Evolutionary conservation across 192 early-diverging fungal genomes (phyloP).

Genomic region (Cetraspora pellucida): DNA sequence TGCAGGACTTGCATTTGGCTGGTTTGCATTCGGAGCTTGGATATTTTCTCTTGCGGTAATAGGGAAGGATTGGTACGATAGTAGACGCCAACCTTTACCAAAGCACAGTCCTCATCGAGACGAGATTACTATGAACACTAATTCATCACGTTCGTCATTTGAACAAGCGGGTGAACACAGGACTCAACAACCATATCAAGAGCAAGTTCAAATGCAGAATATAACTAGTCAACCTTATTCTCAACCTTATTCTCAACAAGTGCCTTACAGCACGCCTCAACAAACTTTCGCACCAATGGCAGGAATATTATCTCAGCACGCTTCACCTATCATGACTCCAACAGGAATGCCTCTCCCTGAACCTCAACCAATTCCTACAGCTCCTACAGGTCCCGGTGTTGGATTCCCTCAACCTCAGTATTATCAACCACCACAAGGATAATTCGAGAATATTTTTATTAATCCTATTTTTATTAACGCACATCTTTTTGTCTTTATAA

Average conservation of each 20-base stretch:
- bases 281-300: background rate
- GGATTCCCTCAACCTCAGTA: background rate
- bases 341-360: background rate
- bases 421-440: background rate
- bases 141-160: slow-evolving; percentile 22
- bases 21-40: slow-evolving; percentile 27
- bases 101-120: background rate
- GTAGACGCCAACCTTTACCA: slow-evolving; percentile 19
- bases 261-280: background rate
- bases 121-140: slow-evolving; percentile 18
- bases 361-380: background rate
- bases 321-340: background rate
- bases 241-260: background rate
- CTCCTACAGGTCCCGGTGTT: background rate
- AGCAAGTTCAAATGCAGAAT: slow-evolving; percentile 1
- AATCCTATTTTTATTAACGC: too few relatives aligned
- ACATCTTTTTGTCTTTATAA: too few relatives aligned
- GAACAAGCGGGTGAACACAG: background rate
- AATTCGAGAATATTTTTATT: too few relatives aligned
- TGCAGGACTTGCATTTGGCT: slow-evolving; percentile 23
- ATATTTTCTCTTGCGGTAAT: slow-evolving; percentile 17
- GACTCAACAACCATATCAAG: background rate
- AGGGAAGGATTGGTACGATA: slow-evolving; percentile 4
- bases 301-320: background rate
- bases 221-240: background rate